These are phyloP conservation scores for Pythium aquatile DNA, from an alignment of 352 stramenopile species.

Conservation along the genomic window DNA sequence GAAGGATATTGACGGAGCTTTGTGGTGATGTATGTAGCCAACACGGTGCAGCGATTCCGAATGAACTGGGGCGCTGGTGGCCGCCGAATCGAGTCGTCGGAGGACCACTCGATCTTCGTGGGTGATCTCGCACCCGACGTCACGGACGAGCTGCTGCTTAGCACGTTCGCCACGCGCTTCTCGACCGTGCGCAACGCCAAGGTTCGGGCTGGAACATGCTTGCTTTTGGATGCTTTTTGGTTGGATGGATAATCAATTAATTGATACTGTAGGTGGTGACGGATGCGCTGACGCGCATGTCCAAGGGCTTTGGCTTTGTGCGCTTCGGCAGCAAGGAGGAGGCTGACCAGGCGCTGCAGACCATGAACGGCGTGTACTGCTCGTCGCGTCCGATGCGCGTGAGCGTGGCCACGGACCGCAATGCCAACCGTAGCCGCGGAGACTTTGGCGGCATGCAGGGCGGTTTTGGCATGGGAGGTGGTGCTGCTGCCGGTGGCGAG, in stretches of 20 bases:
- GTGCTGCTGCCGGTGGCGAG: slow-evolving; percentile 14
- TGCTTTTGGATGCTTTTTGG: too few species aligned
- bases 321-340: slow-evolving; percentile 88
- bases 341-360: slow-evolving; percentile 81
- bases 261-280: slow-evolving; percentile 61
- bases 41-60: slow-evolving; percentile 87
- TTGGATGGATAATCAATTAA: too few species aligned
- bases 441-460: slow-evolving; percentile 21
- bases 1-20: not conserved
- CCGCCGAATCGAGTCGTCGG: slow-evolving; percentile 75
- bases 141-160: slow-evolving; percentile 85
- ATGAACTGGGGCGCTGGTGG: slow-evolving; percentile 92
- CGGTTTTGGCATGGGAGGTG: slow-evolving; percentile 18
- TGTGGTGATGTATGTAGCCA: slow-evolving; percentile 40
- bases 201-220: slow-evolving; percentile 9
- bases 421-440: slow-evolving; percentile 23
- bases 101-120: slow-evolving; percentile 92
- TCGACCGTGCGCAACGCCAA: slow-evolving; percentile 84
- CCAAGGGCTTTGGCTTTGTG: slow-evolving; percentile 92
- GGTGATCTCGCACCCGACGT: slow-evolving; percentile 89
- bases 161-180: slow-evolving; percentile 80
- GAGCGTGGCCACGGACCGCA: slow-evolving; percentile 86
- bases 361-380: slow-evolving; percentile 90
- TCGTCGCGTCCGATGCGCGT: slow-evolving; percentile 88
- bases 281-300: slow-evolving; percentile 85